These are phyloP conservation scores for Bacterosira constricta DNA, from an alignment of 108 stramenopile genomes.

Conservation along the genomic window DNA sequence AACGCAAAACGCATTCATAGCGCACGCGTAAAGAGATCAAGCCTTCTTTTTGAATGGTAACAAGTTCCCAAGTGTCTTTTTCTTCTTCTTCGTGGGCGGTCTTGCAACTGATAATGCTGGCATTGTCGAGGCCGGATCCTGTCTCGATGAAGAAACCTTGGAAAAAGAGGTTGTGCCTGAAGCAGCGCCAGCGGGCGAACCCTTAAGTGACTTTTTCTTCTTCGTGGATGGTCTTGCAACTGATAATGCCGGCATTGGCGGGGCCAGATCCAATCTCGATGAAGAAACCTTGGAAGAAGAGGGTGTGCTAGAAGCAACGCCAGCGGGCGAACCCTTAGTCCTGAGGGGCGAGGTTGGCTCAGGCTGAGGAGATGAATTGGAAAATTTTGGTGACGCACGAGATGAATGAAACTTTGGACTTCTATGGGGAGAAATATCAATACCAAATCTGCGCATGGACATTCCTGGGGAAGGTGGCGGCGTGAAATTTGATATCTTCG, in stretches of 20 bases:
- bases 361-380: not conserved
- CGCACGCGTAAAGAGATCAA: no score
- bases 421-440: not conserved
- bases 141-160: not conserved
- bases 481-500: not conserved
- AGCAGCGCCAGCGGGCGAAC: not conserved
- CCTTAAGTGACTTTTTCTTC: not conserved
- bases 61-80: slow-evolving; percentile 24
- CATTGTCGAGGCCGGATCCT: not conserved
- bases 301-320: not conserved
- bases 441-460: not conserved
- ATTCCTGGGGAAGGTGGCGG: no score
- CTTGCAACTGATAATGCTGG: not conserved
- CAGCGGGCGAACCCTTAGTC: not conserved
- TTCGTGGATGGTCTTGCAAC: not conserved
- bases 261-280: not conserved
- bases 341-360: not conserved
- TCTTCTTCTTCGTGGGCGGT: slow-evolving; percentile 13
- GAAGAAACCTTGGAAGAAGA: not conserved
- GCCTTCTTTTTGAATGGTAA: slow-evolving; percentile 29
- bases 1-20: no score
- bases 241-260: not conserved
- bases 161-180: not conserved
- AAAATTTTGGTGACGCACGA: not conserved
- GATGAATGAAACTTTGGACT: not conserved